phyloP scores from a whole-genome alignment of 495 filamentous ascomycete species.

The Elasticomyces elasticus region DNA sequence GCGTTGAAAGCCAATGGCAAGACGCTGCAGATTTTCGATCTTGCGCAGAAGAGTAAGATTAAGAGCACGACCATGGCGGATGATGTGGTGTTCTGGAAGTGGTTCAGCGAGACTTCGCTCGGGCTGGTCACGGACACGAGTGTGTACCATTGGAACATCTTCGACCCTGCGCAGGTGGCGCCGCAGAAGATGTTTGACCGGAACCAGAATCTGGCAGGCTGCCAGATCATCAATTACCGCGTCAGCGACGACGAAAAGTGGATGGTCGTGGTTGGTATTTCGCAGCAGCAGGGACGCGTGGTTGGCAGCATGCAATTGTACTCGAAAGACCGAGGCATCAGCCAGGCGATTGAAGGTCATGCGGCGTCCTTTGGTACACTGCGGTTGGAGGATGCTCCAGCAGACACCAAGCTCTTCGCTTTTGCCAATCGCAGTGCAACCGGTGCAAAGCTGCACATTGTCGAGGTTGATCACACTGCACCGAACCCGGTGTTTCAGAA shows the following conservation, averaged over 20 bases:
- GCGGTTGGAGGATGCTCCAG: slow-evolving; percentile 73
- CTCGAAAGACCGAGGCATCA: slow-evolving; percentile 89
- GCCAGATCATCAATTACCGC: slow-evolving; percentile 99
- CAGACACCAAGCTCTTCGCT: slow-evolving; percentile 90
- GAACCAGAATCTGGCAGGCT: slow-evolving; percentile 75
- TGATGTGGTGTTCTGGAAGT: slow-evolving; percentile 98
- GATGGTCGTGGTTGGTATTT: slow-evolving; percentile 96
- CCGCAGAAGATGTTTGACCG: slow-evolving; percentile 89
- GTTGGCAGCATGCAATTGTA: slow-evolving; percentile 95
- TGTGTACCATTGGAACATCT: slow-evolving; percentile 97
- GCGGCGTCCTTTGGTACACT: slow-evolving; percentile 90
- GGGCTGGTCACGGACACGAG: slow-evolving; percentile 81
- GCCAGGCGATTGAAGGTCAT: slow-evolving; percentile 95
- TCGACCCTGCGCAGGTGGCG: slow-evolving; percentile 61
- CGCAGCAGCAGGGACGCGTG: slow-evolving; percentile 82
- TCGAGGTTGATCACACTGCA: slow-evolving; percentile 89
- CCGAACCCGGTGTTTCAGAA: slow-evolving; percentile 81
- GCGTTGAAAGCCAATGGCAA: slow-evolving; percentile 84
- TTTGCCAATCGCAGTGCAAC: slow-evolving; percentile 83
- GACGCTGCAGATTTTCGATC: slow-evolving; percentile 96
- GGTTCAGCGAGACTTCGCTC: slow-evolving; percentile 79
- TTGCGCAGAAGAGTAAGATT: slow-evolving; percentile 78
- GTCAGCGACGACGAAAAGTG: slow-evolving; percentile 92
- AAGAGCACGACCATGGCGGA: slow-evolving; percentile 93
- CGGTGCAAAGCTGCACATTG: slow-evolving; percentile 93